Conservation (phyloP, 257 asterid species). For the Plantago major region DNA sequence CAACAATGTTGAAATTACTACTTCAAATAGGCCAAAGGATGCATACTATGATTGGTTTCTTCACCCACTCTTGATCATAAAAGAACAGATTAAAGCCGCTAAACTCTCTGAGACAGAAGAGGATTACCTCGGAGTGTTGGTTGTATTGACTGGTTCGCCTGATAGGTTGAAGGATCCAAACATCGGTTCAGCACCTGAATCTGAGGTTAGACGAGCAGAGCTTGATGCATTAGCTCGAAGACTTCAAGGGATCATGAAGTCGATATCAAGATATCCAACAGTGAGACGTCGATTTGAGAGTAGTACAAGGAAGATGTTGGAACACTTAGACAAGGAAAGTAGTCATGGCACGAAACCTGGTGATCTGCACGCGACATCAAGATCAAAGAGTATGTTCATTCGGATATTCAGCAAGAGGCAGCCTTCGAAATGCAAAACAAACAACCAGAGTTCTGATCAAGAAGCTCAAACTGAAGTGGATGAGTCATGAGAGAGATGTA, state of each 20-base stretch:
- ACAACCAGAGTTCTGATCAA: conserved; percentile 30
- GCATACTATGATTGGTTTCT: conserved; percentile 82
- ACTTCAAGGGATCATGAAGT: conserved; percentile 87
- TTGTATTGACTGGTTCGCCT: conserved; percentile 55
- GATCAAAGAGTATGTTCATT: conserved; percentile 65
- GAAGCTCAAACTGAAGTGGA: conserved; percentile 33
- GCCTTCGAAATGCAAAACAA: conserved; percentile 42
- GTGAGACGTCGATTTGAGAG: conserved; percentile 78
- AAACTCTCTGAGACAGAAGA: conserved; percentile 77
- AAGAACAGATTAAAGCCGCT: conserved; percentile 78
- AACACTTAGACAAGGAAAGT: conserved; percentile 63
- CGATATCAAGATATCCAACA: conserved; percentile 85
- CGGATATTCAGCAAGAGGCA: conserved; percentile 48
- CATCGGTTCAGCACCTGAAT: conserved; percentile 43
- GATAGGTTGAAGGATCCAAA: conserved; percentile 49
- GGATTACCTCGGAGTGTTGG: conserved; percentile 65
- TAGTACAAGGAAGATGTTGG: conserved; percentile 46
- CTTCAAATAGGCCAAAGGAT: conserved; percentile 80
- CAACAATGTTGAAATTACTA: conserved; percentile 59
- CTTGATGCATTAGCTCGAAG: conserved; percentile 86
- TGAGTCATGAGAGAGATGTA: conserved; percentile 33
- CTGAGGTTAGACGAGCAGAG: conserved; percentile 76
- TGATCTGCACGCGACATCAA: conserved; percentile 25
- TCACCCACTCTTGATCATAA: conserved; percentile 78
- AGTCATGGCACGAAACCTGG: conserved; percentile 25